Conservation (phyloP, 2,329 filamentous ascomycete species). For the Fusarium sp. region DNA sequence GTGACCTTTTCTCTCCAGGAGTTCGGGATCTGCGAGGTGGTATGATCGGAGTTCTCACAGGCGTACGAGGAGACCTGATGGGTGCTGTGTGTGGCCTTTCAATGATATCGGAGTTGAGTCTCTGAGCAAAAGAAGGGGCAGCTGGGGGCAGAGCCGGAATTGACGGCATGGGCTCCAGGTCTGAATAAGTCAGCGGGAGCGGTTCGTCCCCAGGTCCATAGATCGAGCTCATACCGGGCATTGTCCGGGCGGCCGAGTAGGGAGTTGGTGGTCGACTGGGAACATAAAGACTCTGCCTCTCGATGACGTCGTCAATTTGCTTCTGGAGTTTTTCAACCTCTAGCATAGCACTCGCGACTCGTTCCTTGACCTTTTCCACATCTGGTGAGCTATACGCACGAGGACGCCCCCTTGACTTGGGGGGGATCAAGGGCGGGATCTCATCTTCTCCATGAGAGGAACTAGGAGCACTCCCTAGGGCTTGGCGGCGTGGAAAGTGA, state of each 20-base stretch:
- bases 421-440: slow-evolving; percentile 50
- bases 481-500: slow-evolving; percentile 59
- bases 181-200: slow-evolving; percentile 43
- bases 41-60: slow-evolving; percentile 45
- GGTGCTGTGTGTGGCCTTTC: slow-evolving; percentile 48
- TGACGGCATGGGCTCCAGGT: slow-evolving; percentile 61
- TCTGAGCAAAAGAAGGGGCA: slow-evolving; percentile 65
- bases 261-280: slow-evolving; percentile 62
- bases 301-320: slow-evolving; percentile 66
- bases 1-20: slow-evolving; percentile 42
- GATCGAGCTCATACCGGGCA: slow-evolving; percentile 44
- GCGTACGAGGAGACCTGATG: slow-evolving; percentile 45
- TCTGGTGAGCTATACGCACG: slow-evolving; percentile 57
- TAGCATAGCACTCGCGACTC: slow-evolving; percentile 64
- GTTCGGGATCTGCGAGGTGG: slow-evolving; percentile 41
- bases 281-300: slow-evolving; percentile 66
- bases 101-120: slow-evolving; percentile 56
- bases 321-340: slow-evolving; percentile 67
- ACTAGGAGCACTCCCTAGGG: slow-evolving; percentile 36
- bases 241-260: slow-evolving; percentile 48
- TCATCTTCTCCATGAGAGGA: slow-evolving; percentile 40
- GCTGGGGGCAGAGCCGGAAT: slow-evolving; percentile 65
- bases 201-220: slow-evolving; percentile 3
- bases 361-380: slow-evolving; percentile 61
- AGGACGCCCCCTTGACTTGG: slow-evolving; percentile 50